These are phyloP conservation scores for Leccinellum albellum DNA, from an alignment of 768 basidiomycete species.

Conservation along the genomic window DNA sequence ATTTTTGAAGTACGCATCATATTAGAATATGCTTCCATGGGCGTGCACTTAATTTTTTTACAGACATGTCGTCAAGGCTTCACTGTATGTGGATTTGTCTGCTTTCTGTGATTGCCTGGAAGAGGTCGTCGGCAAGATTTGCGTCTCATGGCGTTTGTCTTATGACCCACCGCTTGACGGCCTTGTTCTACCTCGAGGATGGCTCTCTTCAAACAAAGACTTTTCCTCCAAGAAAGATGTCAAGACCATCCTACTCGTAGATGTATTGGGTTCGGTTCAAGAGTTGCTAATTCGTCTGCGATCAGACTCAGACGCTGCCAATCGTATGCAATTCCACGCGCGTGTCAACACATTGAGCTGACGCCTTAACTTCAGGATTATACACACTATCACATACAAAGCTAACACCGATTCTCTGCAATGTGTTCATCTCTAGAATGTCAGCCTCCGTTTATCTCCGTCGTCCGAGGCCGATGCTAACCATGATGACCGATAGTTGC, in stretches of 20 bases:
- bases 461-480: neutral
- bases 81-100: constrained; percentile 40
- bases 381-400: constrained; percentile 8
- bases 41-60: constrained; percentile 11
- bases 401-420: constrained; percentile 23
- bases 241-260: constrained; percentile 40
- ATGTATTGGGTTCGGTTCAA: constrained; percentile 19
- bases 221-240: constrained; percentile 12
- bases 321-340: constrained; percentile 19
- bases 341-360: neutral
- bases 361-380: neutral
- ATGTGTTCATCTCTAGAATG: constrained; percentile 47
- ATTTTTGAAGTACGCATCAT: constrained; percentile 35
- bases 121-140: constrained; percentile 38
- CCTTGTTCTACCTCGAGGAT: constrained; percentile 51
- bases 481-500: constrained; percentile 34
- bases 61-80: constrained; percentile 43
- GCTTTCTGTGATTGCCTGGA: constrained; percentile 54
- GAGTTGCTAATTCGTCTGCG: constrained; percentile 29
- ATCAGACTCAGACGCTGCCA: constrained; percentile 17
- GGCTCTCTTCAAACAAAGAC: constrained; percentile 34
- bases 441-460: constrained; percentile 26
- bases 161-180: constrained; percentile 34
- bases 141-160: constrained; percentile 33
- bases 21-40: constrained; percentile 12